These are phyloP conservation scores for Sporothrix brunneoviolacea DNA, from an alignment of 2,329 filamentous ascomycete species.

Conservation along the genomic window DNA sequence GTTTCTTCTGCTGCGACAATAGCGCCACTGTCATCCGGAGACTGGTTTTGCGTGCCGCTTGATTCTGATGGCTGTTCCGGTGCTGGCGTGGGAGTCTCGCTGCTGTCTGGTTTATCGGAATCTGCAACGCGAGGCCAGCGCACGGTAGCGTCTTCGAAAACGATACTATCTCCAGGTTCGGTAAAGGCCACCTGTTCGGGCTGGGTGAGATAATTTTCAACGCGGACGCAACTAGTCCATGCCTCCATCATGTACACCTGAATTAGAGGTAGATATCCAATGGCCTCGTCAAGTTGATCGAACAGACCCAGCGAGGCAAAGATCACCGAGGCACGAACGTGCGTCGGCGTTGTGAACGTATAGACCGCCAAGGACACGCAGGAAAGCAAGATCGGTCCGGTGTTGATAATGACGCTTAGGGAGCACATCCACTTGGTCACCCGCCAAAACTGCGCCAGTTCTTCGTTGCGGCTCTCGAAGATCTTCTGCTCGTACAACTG, in stretches of 20 bases:
- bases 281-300: slow-evolving; percentile 29
- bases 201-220: slow-evolving; percentile 29
- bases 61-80: background rate
- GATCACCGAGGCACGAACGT: slow-evolving; percentile 29
- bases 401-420: slow-evolving; percentile 26
- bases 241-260: slow-evolving; percentile 30
- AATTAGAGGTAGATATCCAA: slow-evolving; percentile 26
- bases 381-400: slow-evolving; percentile 28
- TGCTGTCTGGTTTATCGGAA: slow-evolving; percentile 11
- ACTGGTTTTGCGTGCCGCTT: background rate
- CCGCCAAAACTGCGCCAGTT: slow-evolving; percentile 29
- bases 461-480: slow-evolving; percentile 27
- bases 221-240: slow-evolving; percentile 29
- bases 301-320: slow-evolving; percentile 31
- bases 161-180: slow-evolving; percentile 21
- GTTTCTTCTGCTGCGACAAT: slow-evolving; percentile 16
- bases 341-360: slow-evolving; percentile 25
- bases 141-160: slow-evolving; percentile 27
- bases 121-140: slow-evolving; percentile 29
- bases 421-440: slow-evolving; percentile 25
- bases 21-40: background rate
- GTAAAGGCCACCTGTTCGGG: slow-evolving; percentile 25
- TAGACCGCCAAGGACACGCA: slow-evolving; percentile 28
- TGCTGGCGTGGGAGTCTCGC: background rate
- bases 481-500: slow-evolving; percentile 30